Conservation (phyloP, 1,284 basidiomycete species). For the Ceratobasidium sp. region DNA sequence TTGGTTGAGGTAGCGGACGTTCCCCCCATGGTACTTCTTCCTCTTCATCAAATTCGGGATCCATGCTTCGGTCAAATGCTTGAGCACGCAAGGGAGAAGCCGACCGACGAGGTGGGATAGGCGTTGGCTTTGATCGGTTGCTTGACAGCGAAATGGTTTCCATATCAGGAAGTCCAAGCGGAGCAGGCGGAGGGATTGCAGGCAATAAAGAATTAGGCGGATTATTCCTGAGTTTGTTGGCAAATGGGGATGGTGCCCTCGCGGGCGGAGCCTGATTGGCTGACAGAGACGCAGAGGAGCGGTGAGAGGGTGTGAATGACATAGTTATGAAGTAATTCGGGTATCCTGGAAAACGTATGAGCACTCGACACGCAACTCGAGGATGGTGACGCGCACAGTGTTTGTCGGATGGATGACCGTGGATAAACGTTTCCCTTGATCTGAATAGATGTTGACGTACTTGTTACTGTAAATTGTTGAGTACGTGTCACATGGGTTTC, state of each 20-base stretch:
- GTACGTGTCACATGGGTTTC: neutral
- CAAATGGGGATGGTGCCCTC: slow-evolving; percentile 29
- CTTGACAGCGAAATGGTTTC: slow-evolving; percentile 29
- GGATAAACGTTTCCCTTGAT: neutral
- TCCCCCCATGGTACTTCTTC: slow-evolving; percentile 25
- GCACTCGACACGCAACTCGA: slow-evolving; percentile 16
- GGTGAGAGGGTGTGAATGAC: slow-evolving; percentile 22
- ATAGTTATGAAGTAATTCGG: slow-evolving; percentile 3
- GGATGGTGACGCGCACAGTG: neutral
- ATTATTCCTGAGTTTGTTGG: slow-evolving; percentile 22
- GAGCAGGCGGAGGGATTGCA: slow-evolving; percentile 25
- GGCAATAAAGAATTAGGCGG: slow-evolving; percentile 17
- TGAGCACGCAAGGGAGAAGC: slow-evolving; percentile 19
- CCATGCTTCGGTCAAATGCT: slow-evolving; percentile 33
- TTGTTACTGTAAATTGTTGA: neutral
- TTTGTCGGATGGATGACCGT: slow-evolving; percentile 10
- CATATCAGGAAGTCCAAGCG: slow-evolving; percentile 25
- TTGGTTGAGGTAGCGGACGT: neutral
- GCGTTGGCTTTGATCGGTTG: slow-evolving; percentile 17
- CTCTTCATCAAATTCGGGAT: slow-evolving; percentile 26
- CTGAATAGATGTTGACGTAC: slow-evolving; percentile 11
- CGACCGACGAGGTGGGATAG: slow-evolving; percentile 18
- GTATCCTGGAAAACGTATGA: slow-evolving; percentile 35
- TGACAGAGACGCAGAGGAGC: slow-evolving; percentile 24
- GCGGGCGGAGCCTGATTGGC: slow-evolving; percentile 1